These are phyloP conservation scores for Pseudogymnoascus sp. DNA, from an alignment of 2,329 filamentous ascomycete genomes.

Conservation along the genomic window DNA sequence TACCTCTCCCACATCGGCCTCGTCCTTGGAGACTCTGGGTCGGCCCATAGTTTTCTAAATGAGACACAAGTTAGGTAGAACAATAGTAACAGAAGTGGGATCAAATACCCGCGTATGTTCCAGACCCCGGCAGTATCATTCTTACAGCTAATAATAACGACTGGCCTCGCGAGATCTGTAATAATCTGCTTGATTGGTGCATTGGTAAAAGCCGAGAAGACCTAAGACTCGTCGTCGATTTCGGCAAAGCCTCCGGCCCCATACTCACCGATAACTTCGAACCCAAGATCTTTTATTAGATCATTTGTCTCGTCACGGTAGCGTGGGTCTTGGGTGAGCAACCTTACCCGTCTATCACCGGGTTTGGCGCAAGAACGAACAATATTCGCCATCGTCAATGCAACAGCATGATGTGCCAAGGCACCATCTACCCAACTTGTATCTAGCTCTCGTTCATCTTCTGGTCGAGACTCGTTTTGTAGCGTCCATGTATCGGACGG, in stretches of 20 bases:
- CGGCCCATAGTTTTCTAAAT: slow-evolving; percentile 15
- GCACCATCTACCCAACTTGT: slow-evolving; percentile 11
- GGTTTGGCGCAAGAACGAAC: slow-evolving; percentile 10
- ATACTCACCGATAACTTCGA: slow-evolving; percentile 21
- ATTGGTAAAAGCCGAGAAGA: slow-evolving; percentile 29
- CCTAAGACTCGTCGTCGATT: slow-evolving; percentile 30
- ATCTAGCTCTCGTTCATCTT: slow-evolving; percentile 14
- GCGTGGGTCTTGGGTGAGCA: slow-evolving; percentile 23
- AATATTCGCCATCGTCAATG: slow-evolving; percentile 20
- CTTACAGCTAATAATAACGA: slow-evolving; percentile 2
- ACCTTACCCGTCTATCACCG: slow-evolving; percentile 6
- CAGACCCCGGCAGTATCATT: neutral
- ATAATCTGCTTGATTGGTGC: slow-evolving; percentile 32
- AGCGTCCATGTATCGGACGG: slow-evolving; percentile 18
- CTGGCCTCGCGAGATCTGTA: slow-evolving; percentile 31
- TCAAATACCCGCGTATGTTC: slow-evolving; percentile 5
- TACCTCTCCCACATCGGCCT: slow-evolving; percentile 21
- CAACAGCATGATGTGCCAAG: slow-evolving; percentile 21
- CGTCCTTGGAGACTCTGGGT: slow-evolving; percentile 20
- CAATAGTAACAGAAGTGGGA: slow-evolving; percentile 2
- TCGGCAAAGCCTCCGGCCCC: slow-evolving; percentile 30
- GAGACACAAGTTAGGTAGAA: slow-evolving; percentile 12
- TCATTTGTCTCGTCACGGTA: slow-evolving; percentile 17
- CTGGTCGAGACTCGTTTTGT: slow-evolving; percentile 13
- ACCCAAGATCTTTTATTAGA: slow-evolving; percentile 18